These are phyloP conservation scores for Ceratopteris richardii DNA, from an alignment of 75 land plant species.

Conservation along the genomic window DNA sequence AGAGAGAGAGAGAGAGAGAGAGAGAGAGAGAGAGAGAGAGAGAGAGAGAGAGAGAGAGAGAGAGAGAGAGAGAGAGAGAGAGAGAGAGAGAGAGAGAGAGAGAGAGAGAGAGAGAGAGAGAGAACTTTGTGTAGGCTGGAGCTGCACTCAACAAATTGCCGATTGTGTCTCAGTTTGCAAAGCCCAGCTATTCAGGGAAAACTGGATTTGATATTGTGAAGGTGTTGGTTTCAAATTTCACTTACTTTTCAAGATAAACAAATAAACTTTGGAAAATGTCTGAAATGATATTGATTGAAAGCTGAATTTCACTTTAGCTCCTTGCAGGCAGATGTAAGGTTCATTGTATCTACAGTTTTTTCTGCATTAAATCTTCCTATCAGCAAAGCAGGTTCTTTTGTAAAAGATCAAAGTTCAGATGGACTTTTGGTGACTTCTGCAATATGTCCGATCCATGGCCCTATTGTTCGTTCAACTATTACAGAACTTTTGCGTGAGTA, in stretches of 20 bases:
- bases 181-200: conserved; percentile 30
- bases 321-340: conserved; percentile 35
- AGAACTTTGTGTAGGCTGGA: conserved; percentile 23
- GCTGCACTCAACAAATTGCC: conserved; percentile 37
- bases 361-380: conserved; percentile 28
- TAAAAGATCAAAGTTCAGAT: conserved; percentile 8
- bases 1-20: too few species aligned
- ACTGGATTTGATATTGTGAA: conserved; percentile 26
- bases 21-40: too few species aligned
- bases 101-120: too few species aligned
- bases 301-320: not conserved
- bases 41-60: too few species aligned
- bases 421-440: conserved; percentile 27
- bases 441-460: conserved; percentile 45
- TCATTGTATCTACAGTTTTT: conserved; percentile 23
- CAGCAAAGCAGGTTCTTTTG: conserved; percentile 12
- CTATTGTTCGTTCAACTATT: conserved; percentile 39
- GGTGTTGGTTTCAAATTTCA: conserved; percentile 10
- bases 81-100: too few species aligned
- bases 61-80: too few species aligned
- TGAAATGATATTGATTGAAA: too few species aligned
- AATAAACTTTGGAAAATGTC: too few species aligned
- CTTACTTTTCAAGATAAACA: too few species aligned
- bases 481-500: conserved; percentile 49
- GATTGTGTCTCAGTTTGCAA: conserved; percentile 33